Percentiles rank a stretch among this genome's conserved stretches.
Conservation (phyloP, 164 flowering plant genomes). For the Nymphaea colorata region DNA sequence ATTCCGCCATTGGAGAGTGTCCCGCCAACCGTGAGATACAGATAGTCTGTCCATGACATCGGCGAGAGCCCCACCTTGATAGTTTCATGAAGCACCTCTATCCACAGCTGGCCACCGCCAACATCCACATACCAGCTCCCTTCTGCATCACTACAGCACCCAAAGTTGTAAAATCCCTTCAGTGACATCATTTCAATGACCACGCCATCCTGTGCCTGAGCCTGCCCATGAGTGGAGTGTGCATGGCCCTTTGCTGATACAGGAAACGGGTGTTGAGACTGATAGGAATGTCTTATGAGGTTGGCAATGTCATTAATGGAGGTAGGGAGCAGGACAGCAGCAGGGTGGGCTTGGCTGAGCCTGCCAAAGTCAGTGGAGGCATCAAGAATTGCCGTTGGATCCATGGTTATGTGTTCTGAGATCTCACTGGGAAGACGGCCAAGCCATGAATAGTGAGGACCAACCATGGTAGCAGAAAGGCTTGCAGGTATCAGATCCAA, state of each 20-base stretch:
- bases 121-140: slow-evolving; percentile 37
- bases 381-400: slow-evolving; percentile 13
- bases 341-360: slow-evolving; percentile 22
- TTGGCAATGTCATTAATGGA: slow-evolving; percentile 34
- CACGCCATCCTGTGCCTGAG: slow-evolving; percentile 56
- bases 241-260: slow-evolving; percentile 65
- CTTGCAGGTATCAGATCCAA: no score
- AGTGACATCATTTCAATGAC: slow-evolving; percentile 62
- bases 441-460: slow-evolving; percentile 17
- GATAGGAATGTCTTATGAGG: slow-evolving; percentile 28
- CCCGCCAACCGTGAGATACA: slow-evolving; percentile 81
- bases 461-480: slow-evolving; percentile 16
- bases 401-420: slow-evolving; percentile 3
- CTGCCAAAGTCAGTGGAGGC: slow-evolving; percentile 66
- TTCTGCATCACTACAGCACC: slow-evolving; percentile 1
- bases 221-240: slow-evolving; percentile 72
- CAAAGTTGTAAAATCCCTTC: background rate
- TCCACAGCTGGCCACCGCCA: slow-evolving; percentile 73
- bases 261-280: slow-evolving; percentile 23
- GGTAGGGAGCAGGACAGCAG: slow-evolving; percentile 56
- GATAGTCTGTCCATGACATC: slow-evolving; percentile 79
- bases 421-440: slow-evolving; percentile 10
- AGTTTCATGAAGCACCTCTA: slow-evolving; percentile 46
- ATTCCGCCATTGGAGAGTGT: slow-evolving; percentile 91
- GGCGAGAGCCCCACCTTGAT: slow-evolving; percentile 65